Base-by-base conservation (phyloP, 805 yeast species). In the Grigorovia transvaalensis region DNA sequence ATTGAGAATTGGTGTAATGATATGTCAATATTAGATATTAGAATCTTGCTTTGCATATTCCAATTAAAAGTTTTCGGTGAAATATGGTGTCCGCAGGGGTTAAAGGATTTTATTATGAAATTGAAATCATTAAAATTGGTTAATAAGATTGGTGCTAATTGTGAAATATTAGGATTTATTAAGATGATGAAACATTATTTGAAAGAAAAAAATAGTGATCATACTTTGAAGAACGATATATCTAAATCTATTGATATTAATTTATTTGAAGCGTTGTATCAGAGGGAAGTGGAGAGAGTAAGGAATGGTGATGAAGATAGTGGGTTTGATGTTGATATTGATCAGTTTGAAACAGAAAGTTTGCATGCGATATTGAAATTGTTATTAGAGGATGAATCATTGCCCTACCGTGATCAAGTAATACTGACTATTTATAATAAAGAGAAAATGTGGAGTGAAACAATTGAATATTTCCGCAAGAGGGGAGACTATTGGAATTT, bases 1-100 rank as follows among this genome's bases (percentile, higher is more conserved):
- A 44, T 59, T 15, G 46, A 56, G 15, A 50, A 49, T 18, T 64
- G 69, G 68, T 56, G 59, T 44, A 41, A 42, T 17, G 33, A 42
- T 33, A 43, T 55, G 20, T 51, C 50, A 3, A 38, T n/a, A 1
- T 53, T 63, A 2, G 70, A 68, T 52, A 48, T 65, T 7, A 57
- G 67, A 44, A 46, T 68, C 5, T 46, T 68, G 8, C 51, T 66
- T 9, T 58, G 61, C 42, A 29, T 68, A 18, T 51, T 67, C 15
- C 64, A 55, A 8, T 56, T 62, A 20, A 48, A 58, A 17, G 46
- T 62, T 1, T 60, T 54, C 51, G 70, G 70, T 1, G 65, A 63
- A 20, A 45, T 65, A 3, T 66, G 70, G 69, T 51, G 59, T 15
- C 59, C 52, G 48, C 58, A 62, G 44, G 71, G 71, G 0, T 54